Evolutionary conservation across 306 rosid genomes (phyloP).

Genomic region (Ammopiptanthus mongolicus): DNA sequence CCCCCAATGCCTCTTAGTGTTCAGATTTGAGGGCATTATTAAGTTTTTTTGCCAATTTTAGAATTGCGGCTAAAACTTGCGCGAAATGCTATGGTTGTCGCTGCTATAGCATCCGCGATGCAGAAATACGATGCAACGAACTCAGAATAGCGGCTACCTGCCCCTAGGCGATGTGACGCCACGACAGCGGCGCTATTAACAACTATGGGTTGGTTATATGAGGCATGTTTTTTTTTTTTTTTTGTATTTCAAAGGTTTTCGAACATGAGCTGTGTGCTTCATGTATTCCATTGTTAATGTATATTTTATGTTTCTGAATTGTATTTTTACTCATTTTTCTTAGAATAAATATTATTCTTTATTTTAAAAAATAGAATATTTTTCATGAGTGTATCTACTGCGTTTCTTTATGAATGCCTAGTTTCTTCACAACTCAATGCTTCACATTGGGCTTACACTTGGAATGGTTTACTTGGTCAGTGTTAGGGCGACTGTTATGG

Average conservation of each 20-base stretch:
- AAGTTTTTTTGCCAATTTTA: no score
- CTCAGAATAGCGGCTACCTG: no score
- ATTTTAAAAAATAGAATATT: neutral
- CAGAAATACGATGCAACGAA: no score
- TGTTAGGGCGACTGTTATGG: constrained; percentile 64
- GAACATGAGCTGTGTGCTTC: neutral
- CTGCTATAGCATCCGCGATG: no score
- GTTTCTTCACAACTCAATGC: neutral
- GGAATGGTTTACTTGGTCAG: constrained; percentile 44
- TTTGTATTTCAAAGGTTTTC: neutral
- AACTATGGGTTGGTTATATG: no score
- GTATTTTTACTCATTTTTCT: neutral
- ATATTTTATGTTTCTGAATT: neutral
- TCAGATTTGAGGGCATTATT: no score
- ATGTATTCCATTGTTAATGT: neutral
- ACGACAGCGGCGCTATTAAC: no score
- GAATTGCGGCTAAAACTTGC: no score
- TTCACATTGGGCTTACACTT: constrained; percentile 8
- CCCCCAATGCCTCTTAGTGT: no score
- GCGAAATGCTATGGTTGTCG: no score
- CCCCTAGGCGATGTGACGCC: no score
- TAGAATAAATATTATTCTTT: neutral
- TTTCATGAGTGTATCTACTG: neutral
- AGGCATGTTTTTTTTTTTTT: neutral
- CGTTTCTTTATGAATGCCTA: neutral